Conservation (phyloP, 140 eudicot genomes). For the Flaveria floridana region DNA sequence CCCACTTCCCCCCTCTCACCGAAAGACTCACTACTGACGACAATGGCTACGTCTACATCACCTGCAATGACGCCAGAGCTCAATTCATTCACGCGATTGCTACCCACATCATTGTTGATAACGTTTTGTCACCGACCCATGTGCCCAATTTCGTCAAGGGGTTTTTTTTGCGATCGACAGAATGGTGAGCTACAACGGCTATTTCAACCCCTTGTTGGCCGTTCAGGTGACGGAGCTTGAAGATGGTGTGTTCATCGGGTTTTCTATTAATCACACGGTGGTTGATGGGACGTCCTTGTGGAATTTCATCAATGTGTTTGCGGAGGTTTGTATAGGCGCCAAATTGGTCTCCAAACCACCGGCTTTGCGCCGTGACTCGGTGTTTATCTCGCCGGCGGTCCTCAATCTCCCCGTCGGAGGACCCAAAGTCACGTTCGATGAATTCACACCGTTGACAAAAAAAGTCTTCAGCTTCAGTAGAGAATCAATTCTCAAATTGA, state of each 20-base stretch:
- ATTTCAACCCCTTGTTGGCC: slow-evolving; percentile 62
- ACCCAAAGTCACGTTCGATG: slow-evolving; percentile 60
- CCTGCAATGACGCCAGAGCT: slow-evolving; percentile 76
- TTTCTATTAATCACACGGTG: slow-evolving; percentile 82
- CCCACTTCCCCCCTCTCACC: slow-evolving; percentile 80
- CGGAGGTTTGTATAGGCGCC: slow-evolving; percentile 58
- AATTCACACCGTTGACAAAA: slow-evolving; percentile 60
- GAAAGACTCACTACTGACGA: slow-evolving; percentile 66
- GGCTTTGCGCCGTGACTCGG: slow-evolving; percentile 60
- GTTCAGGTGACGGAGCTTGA: slow-evolving; percentile 76
- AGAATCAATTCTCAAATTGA: slow-evolving; percentile 59
- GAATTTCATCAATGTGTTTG: slow-evolving; percentile 79
- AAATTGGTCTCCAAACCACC: slow-evolving; percentile 44
- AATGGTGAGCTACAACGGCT: slow-evolving; percentile 70
- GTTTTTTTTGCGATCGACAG: slow-evolving; percentile 54
- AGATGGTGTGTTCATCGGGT: slow-evolving; percentile 76
- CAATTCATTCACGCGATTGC: slow-evolving; percentile 65
- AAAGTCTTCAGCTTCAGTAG: slow-evolving; percentile 73
- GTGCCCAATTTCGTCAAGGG: slow-evolving; percentile 54
- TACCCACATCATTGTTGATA: slow-evolving; percentile 31
- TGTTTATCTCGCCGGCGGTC: slow-evolving; percentile 62
- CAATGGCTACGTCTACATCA: slow-evolving; percentile 61
- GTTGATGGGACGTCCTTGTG: slow-evolving; percentile 85
- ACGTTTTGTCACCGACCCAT: slow-evolving; percentile 44
- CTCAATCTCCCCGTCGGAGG: slow-evolving; percentile 66